Conservation (phyloP, 140 eudicot genomes). For the Cichorium intybus region DNA sequence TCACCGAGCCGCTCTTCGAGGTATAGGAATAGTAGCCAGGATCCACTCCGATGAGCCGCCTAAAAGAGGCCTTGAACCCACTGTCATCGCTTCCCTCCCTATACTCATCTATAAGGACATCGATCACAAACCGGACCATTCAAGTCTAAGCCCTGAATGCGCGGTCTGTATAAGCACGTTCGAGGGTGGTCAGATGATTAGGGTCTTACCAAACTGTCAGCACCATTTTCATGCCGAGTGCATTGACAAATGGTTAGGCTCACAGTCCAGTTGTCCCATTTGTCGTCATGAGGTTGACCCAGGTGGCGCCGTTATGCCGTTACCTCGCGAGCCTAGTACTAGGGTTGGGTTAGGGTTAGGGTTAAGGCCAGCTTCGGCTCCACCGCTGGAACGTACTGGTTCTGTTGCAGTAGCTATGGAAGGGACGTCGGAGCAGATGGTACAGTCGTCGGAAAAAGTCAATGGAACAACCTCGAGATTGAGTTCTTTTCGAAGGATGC, state of each 20-base stretch:
- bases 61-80: constrained; percentile 32
- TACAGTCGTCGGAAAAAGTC: constrained; percentile 23
- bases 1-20: constrained; percentile 33
- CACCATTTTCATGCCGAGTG: constrained; percentile 76
- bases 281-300: constrained; percentile 70
- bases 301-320: constrained; percentile 20
- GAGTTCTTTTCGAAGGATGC: constrained; percentile 58
- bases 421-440: constrained; percentile 36
- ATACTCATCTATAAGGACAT: constrained; percentile 12
- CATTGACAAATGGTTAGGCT: constrained; percentile 68
- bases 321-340: constrained; percentile 37
- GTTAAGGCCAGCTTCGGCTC: constrained; percentile 46
- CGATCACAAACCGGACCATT: constrained; percentile 4
- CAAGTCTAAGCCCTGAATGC: constrained; percentile 34
- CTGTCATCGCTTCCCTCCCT: constrained; percentile 34
- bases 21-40: constrained; percentile 24
- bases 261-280: constrained; percentile 69
- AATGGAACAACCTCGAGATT: constrained; percentile 40
- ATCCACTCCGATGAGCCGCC: constrained; percentile 31
- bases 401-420: constrained; percentile 7
- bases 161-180: constrained; percentile 63
- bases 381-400: constrained; percentile 33
- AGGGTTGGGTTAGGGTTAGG: constrained; percentile 19
- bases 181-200: constrained; percentile 52
- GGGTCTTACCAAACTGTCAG: constrained; percentile 62